phyloP scores from a whole-genome alignment of 306 rosid genomes.

The Acacia acuminata region DNA sequence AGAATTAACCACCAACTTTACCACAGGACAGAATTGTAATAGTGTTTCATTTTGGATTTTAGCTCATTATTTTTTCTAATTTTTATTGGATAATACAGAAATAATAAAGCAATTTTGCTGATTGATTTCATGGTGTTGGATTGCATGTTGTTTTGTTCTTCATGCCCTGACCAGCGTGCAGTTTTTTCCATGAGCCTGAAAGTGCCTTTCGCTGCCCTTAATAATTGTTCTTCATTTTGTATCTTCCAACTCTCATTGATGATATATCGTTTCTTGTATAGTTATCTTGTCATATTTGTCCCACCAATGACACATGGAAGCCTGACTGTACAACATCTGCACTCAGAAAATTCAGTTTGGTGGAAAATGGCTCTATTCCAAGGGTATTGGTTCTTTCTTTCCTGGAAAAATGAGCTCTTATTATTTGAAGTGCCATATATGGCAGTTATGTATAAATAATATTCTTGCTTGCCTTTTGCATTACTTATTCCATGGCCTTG shows the following conservation, averaged over 20 bases:
- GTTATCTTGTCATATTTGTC: conserved; percentile 54
- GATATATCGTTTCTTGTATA: conserved; percentile 38
- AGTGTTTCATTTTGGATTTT: background rate
- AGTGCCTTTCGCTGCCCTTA: background rate
- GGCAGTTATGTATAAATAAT: conserved; percentile 5
- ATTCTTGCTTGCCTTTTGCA: conserved; percentile 19
- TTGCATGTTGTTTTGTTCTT: background rate
- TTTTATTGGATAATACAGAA: background rate
- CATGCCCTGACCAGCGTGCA: background rate
- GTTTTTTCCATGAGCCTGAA: background rate
- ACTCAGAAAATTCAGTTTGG: conserved; percentile 55
- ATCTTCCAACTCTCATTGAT: conserved; percentile 4
- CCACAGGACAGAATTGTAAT: background rate
- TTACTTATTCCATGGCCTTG: conserved; percentile 19
- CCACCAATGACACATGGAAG: conserved; percentile 38
- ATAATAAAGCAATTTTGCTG: background rate
- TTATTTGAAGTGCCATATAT: conserved; percentile 17
- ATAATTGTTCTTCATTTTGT: background rate
- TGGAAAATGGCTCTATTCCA: conserved; percentile 51
- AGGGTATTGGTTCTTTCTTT: conserved; percentile 59
- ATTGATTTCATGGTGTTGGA: background rate
- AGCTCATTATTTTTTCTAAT: background rate
- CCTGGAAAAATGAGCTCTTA: conserved; percentile 24
- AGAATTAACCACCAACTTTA: background rate
- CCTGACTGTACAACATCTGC: conserved; percentile 47